Base-by-base conservation (phyloP, 768 basidiomycete species). In the Phlebiopsis gigantea region DNA sequence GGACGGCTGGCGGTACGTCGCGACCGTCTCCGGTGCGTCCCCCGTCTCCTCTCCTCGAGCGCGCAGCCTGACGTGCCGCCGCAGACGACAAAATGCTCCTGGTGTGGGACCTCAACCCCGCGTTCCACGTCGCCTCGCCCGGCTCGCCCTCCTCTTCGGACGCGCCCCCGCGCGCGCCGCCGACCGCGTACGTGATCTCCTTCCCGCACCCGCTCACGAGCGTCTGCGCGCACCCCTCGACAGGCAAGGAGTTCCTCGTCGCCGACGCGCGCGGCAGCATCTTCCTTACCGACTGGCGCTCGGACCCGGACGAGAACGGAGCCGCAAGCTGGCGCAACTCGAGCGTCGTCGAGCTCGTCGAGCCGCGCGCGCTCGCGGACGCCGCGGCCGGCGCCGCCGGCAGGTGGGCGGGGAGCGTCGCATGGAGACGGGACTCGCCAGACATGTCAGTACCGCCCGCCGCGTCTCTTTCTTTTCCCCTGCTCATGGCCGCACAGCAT, bases 51-150 rank as follows among this genome's bases (percentile, higher is more conserved):
- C 25, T 25, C 14, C 22, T 14, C 15, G 34, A 10, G 19, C 28
- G 4, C 53, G 41, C 21, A 6, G 3, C 19, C 44, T 60, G 42
- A 34, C 46, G 30, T 57, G 39, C 49, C 6, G 22, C 53, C 42
- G 5, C 59, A 89, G 89, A 90, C 62, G 90, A 92, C 71, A 88
- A 83, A 66, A 86, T 87, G 79, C 78, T 90, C 39, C 87, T 90
- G 82, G 82, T 92, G 6, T 92, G 90, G 90, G 89, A 92, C 69
- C 77, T 93, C n/a, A 74, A 79, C 63, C 89, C 90, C 0, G 66
- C 74, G 31, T 54, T 77, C 46, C 71, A 79, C 53, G 72, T 79
- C 43, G 68, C 75, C 31, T 77, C 82, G 12, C 68, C 71, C 21
- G 66, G 57, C 63, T 68, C 60, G 42, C 71, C 69, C 2, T 66